These are phyloP conservation scores for Hibiscus trionum DNA, from an alignment of 345 rosid species.

Conservation along the genomic window DNA sequence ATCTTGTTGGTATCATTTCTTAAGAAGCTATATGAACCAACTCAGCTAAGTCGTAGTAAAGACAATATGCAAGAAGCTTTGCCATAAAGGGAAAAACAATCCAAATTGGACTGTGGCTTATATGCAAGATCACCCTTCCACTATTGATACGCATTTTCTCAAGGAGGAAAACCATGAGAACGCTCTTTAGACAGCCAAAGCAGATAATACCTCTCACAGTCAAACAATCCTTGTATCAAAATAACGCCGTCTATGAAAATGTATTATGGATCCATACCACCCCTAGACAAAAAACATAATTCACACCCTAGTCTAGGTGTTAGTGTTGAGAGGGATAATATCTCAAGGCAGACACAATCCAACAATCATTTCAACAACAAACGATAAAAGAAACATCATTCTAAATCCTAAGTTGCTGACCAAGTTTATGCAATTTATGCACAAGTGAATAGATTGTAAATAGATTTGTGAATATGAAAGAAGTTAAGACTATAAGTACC, in stretches of 20 bases:
- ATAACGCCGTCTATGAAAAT: no score
- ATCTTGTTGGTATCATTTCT: no score
- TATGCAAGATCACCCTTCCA: background rate
- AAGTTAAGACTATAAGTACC: constrained; percentile 15
- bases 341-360: no score
- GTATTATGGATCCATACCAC: no score
- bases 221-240: no score
- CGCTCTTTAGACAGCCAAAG: no score
- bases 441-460: background rate
- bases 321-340: no score
- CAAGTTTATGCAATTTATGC: background rate
- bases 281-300: no score
- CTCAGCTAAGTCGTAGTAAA: background rate
- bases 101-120: background rate
- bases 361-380: background rate
- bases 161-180: no score
- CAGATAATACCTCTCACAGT: no score
- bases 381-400: background rate
- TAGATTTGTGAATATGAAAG: background rate
- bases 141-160: background rate
- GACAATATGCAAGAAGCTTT: background rate
- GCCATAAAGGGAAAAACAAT: background rate
- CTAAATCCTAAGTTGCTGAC: background rate
- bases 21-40: no score
- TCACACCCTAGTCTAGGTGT: no score